Base-by-base conservation (phyloP, 2,329 filamentous ascomycete genomes). In the Blastomyces gilchristii region DNA sequence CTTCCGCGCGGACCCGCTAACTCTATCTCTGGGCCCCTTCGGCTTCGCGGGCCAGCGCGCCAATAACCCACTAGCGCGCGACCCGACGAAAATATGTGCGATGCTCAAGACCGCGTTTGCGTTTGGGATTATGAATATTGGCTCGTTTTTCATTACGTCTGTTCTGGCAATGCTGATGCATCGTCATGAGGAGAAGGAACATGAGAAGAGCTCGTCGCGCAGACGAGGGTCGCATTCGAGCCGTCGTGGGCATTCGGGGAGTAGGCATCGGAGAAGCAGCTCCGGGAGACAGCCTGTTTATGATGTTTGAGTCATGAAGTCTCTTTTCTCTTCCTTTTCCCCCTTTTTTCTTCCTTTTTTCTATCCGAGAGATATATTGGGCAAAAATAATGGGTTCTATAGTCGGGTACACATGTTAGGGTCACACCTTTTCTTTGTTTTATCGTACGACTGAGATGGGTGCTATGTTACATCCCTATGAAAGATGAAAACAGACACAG, bases 81-180 rank as follows among this genome's bases (percentile, higher is more conserved):
- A 82, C 61, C 75, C 86, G 47, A 82, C 90, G 75, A 93, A 93
- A 81, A 85, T 85, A 5, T 97, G 93, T 77, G 84, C 88, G 59
- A 94, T 97, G 90, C 84, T 96, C 71, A 97, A 97, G 83, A 88
- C 92, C 0, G 83, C 81, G 68, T 97, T 91, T 77, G 93, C 91
- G 2, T 87, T 97, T 68, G 91, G 85, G 58, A 97, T 97, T 74
- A 95, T 97, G 82, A 90, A 94, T 74, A 80, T 81, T 68, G 79
- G 94, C 67, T 87, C 92, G 73, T 96, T 96, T 78, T 87, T 88
- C 74, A 79, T 88, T 71, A 94, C 90, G 3, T 83, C 85, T 60
- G 76, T 93, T 37, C 79, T 94, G 53, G 90, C 91, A 18, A 67
- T 79, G 56, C 77, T 78, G 61, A 70, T 80, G 63, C 75, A 78